Evolutionary conservation across 352 stramenopile species (phyloP), one percentile per base, ranked within the genome.

Genomic region (Globisporangium echinulatum): DNA sequence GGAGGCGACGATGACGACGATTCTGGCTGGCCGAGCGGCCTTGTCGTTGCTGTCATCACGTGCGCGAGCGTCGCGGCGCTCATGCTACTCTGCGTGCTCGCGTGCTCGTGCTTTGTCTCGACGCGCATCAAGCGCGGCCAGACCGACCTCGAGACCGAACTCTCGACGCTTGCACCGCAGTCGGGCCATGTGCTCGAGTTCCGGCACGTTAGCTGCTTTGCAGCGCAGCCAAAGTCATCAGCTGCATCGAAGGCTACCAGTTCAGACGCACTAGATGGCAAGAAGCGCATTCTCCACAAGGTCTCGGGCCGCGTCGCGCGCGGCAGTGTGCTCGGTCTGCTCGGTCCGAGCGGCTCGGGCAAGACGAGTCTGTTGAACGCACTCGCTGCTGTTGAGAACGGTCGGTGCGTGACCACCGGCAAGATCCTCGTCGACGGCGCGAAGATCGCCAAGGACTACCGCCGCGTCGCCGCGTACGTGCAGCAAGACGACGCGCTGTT

Each of bases 401-500:
- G 82, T 15, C 67, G 60, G 25, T 77, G 68, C 14, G 62, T 69
- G 17, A 71, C 82, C 50, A 72, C 74, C 40, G 86, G 86, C 17
- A 68, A 82, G 25, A 63, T 96, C 8, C 60, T 69, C 19, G 65
- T 96, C 5, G 83, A 95, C 65, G 72, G 75, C 17, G 66, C 79
- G 40, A 70, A 64, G 25, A 65, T 88, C 44, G 61, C 78, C 15
- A 74, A 79, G 55, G 63, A 77, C 51, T 94, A 92, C 62, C 79
- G 82, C 33, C 69, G 79, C 11, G 75, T 93, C 61, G 80, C 88
- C 14, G 87, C 87, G 4, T 96, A 95, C 63, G 87, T 97, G 49
- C 76, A 93, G 63, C 89, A 97, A 58, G 85, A 97, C 54, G 87
- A 96, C 61, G 74, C 75, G 36, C 72, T 96, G 8, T 92, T 87